Percentiles rank a stretch among this genome's conserved stretches.
phyloP scores from a whole-genome alignment of 306 rosid species.

The Sicyos edulis region DNA sequence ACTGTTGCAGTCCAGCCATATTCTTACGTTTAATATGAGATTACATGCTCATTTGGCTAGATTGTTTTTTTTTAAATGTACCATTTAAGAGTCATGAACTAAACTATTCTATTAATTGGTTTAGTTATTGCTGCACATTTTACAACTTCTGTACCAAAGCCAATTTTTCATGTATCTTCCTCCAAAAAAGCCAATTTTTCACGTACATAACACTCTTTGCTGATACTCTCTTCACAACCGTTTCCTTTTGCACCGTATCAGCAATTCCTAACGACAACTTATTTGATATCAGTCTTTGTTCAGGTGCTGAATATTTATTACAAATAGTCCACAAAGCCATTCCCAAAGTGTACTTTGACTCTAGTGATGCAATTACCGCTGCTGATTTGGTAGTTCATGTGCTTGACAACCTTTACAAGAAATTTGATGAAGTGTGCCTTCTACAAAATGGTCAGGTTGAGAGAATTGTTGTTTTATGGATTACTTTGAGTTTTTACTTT shows the following conservation, averaged over 20 bases:
- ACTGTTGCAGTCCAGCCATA: not conserved
- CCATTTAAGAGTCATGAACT: not conserved
- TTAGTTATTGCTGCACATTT: not conserved
- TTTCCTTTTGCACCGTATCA: not conserved
- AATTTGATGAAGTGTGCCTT: slow-evolving; percentile 82
- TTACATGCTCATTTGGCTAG: slow-evolving; percentile 11
- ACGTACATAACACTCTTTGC: not conserved
- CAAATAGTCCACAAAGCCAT: slow-evolving; percentile 61
- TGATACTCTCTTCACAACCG: not conserved
- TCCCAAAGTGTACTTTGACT: slow-evolving; percentile 57
- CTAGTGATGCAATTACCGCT: slow-evolving; percentile 51
- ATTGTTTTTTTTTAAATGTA: not conserved
- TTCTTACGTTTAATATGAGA: not conserved
- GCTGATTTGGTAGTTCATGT: slow-evolving; percentile 72
- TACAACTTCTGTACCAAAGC: not conserved
- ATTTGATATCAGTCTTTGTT: slow-evolving; percentile 65
- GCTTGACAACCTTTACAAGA: slow-evolving; percentile 72
- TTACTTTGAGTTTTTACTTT: slow-evolving; percentile 17
- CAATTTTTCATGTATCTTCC: not conserved
- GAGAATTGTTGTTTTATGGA: slow-evolving; percentile 25
- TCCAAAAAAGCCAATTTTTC: not conserved
- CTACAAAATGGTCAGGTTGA: slow-evolving; percentile 95
- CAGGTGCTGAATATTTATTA: slow-evolving; percentile 79
- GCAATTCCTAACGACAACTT: slow-evolving; percentile 40
- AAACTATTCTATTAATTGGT: not conserved